These are phyloP conservation scores for Bremia lactucae DNA, from an alignment of 352 stramenopile genomes.

Conservation along the genomic window DNA sequence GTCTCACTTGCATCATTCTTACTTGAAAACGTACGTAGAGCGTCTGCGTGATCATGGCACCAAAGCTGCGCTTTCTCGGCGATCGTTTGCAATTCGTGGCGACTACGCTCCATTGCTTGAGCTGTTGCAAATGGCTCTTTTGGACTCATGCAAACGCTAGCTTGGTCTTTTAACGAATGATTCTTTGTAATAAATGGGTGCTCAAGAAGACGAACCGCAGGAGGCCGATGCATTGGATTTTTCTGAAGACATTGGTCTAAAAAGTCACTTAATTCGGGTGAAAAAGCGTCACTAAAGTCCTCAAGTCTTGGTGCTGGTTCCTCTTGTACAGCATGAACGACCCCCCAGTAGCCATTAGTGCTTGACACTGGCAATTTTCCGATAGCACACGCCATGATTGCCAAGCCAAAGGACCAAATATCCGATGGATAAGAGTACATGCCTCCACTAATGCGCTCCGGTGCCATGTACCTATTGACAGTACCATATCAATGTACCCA, in stretches of 20 bases:
- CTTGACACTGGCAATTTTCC: constrained; percentile 75
- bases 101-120: constrained; percentile 16
- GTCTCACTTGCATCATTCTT: not conserved
- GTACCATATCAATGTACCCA: not conserved
- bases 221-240: constrained; percentile 51
- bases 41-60: constrained; percentile 37
- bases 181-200: constrained; percentile 66
- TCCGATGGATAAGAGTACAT: constrained; percentile 84
- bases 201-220: constrained; percentile 38
- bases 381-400: constrained; percentile 81
- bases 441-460: constrained; percentile 87
- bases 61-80: constrained; percentile 40
- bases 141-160: constrained; percentile 10
- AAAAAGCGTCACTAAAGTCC: constrained; percentile 59
- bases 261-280: constrained; percentile 63
- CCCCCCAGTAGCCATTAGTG: constrained; percentile 83
- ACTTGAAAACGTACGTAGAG: constrained; percentile 18
- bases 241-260: constrained; percentile 72
- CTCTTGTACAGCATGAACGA: constrained; percentile 77
- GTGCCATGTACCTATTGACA: constrained; percentile 80
- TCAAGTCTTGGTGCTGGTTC: constrained; percentile 54
- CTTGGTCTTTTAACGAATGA: constrained; percentile 26
- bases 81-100: constrained; percentile 38
- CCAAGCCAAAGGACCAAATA: constrained; percentile 74
- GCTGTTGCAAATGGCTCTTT: constrained; percentile 11